Percentiles rank a stretch among this genome's conserved stretches.
These are phyloP conservation scores for Strigomonas galati DNA, from an alignment of 208 protist species.

Conservation along the genomic window DNA sequence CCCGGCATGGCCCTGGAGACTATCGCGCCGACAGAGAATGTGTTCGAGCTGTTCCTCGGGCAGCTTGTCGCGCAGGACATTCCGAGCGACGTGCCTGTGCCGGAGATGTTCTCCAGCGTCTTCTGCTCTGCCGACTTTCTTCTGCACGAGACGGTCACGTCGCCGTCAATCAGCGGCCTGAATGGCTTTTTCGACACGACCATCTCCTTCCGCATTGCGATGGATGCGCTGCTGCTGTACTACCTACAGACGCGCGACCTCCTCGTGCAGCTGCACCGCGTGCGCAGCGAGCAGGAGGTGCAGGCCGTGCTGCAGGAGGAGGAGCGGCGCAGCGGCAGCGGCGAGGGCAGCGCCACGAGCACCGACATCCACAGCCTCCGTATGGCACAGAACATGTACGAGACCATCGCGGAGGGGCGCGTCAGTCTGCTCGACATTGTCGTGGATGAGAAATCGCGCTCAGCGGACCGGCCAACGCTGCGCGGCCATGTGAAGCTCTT, in stretches of 20 bases:
- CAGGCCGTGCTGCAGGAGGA: constrained; percentile 20
- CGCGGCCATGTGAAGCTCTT: constrained; percentile 68
- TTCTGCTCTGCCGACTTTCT: constrained; percentile 90
- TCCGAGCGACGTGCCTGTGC: constrained; percentile 35
- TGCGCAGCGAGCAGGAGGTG: constrained; percentile 68
- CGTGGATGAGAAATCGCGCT: constrained; percentile 26
- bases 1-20: constrained; percentile 40
- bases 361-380: constrained; percentile 23
- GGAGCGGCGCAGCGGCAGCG: neutral
- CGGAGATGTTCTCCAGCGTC: constrained; percentile 44
- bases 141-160: constrained; percentile 87
- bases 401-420: constrained; percentile 79
- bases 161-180: constrained; percentile 68
- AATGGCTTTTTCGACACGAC: constrained; percentile 91
- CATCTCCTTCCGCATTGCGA: constrained; percentile 76
- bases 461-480: constrained; percentile 54
- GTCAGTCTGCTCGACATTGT: constrained; percentile 64
- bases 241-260: constrained; percentile 82
- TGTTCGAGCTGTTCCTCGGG: constrained; percentile 89
- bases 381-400: constrained; percentile 61
- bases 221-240: constrained; percentile 85
- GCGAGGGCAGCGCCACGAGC: neutral
- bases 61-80: constrained; percentile 76
- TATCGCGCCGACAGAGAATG: constrained; percentile 57
- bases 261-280: constrained; percentile 82